phyloP scores from a whole-genome alignment of 2,329 filamentous ascomycete genomes.

The Rutstroemia sydowiana region DNA sequence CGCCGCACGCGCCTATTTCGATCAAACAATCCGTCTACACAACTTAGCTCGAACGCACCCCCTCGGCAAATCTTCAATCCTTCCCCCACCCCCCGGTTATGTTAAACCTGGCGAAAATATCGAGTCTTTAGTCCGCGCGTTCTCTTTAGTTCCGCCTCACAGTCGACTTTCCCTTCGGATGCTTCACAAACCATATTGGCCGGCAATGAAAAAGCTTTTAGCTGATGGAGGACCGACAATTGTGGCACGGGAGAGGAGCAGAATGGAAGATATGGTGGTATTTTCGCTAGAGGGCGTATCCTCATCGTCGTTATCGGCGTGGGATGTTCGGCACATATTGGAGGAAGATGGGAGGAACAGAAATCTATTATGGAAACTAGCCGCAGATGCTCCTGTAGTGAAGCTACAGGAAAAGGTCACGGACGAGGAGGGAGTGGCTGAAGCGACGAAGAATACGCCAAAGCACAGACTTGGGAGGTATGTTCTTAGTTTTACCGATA shows the following conservation, averaged over 20 bases:
- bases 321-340: constrained; percentile 20
- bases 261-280: constrained; percentile 25
- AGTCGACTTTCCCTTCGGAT: constrained; percentile 29
- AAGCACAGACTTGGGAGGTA: constrained; percentile 18
- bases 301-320: constrained; percentile 5
- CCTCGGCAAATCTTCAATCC: constrained; percentile 23
- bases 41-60: constrained; percentile 25
- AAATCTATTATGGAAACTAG: constrained; percentile 29
- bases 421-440: neutral
- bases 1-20: constrained; percentile 55
- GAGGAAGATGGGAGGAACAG: constrained; percentile 24
- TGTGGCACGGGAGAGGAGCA: constrained; percentile 13
- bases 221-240: constrained; percentile 28
- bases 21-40: constrained; percentile 46
- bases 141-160: constrained; percentile 42
- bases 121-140: constrained; percentile 38
- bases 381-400: constrained; percentile 9
- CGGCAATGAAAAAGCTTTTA: constrained; percentile 29
- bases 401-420: neutral
- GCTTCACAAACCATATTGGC: constrained; percentile 30
- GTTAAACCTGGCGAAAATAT: constrained; percentile 41
- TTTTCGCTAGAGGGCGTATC: constrained; percentile 22
- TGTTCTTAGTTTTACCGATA: constrained; percentile 27
- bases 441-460: neutral
- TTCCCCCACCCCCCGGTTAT: constrained; percentile 36